These are phyloP conservation scores for Wickerhamomyces xylosicus DNA, from an alignment of 805 yeast genomes.

Conservation along the genomic window DNA sequence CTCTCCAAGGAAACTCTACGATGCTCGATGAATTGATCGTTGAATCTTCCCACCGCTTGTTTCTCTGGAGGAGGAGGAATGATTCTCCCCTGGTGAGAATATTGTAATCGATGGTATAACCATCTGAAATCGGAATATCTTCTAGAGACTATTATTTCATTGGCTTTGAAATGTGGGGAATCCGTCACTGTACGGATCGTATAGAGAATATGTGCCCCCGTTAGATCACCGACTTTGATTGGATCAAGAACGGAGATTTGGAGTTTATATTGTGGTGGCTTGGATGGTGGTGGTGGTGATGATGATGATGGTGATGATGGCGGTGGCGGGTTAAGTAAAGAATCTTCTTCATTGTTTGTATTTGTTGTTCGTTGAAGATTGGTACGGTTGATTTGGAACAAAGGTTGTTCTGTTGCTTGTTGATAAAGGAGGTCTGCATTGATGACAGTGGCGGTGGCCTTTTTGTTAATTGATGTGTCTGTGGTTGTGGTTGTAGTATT, in stretches of 20 bases:
- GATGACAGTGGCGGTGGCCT: too few relatives aligned
- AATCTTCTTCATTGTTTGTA: conserved; percentile 5
- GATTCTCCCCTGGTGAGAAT: conserved; percentile 80
- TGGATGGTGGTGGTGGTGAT: not conserved
- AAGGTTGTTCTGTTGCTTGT: conserved; percentile 39
- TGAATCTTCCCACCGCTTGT: conserved; percentile 86
- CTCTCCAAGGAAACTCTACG: conserved; percentile 76
- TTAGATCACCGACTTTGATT: conserved; percentile 79
- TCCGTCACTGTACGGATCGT: conserved; percentile 54
- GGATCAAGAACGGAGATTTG: conserved; percentile 84
- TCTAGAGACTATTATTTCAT: conserved; percentile 56
- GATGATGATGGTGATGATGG: not conserved
- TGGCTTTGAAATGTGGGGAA: conserved; percentile 20
- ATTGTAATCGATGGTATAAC: conserved; percentile 81
- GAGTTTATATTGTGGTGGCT: conserved; percentile 22
- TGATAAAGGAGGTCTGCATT: conserved; percentile 28
- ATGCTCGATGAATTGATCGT: conserved; percentile 80
- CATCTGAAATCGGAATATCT: conserved; percentile 90
- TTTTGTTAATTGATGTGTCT: conserved; percentile 18
- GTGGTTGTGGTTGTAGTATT: conserved; percentile 21
- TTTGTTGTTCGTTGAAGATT: conserved; percentile 14
- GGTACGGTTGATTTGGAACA: conserved; percentile 32
- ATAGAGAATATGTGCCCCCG: conserved; percentile 84
- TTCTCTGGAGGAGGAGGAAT: conserved; percentile 96
- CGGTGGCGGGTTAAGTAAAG: too few relatives aligned